Percentiles rank a stretch among this genome's conserved stretches.
Conservation (phyloP, 805 yeast genomes). For the Phaffomyces opuntiae region DNA sequence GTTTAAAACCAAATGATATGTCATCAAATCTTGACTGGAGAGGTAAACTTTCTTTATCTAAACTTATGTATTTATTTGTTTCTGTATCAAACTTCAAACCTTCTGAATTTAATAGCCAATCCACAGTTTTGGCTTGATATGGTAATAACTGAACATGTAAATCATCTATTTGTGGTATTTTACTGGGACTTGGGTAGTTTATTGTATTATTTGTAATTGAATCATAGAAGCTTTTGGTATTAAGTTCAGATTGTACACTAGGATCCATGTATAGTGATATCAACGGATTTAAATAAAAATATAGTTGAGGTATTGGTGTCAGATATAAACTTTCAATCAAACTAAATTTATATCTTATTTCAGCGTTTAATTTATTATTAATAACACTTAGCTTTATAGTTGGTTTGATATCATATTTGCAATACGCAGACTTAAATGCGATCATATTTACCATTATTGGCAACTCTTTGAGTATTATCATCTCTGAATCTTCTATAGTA, state of each 20-base stretch:
- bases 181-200: constrained; percentile 9
- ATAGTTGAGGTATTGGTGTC: not conserved
- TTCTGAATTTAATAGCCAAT: constrained; percentile 52
- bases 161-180: constrained; percentile 30
- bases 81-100: constrained; percentile 30
- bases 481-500: not conserved
- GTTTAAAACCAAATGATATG: constrained; percentile 49
- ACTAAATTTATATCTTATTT: not conserved
- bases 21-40: constrained; percentile 19
- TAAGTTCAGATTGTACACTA: constrained; percentile 1
- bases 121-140: constrained; percentile 48
- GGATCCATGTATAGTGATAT: not conserved
- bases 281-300: not conserved
- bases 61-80: constrained; percentile 6
- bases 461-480: too few relatives aligned
- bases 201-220: constrained; percentile 40
- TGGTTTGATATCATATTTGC: not conserved
- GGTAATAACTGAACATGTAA: constrained; percentile 36
- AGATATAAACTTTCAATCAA: not conserved
- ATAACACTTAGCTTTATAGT: not conserved
- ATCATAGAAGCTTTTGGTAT: constrained; percentile 41
- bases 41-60: too few relatives aligned
- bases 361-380: not conserved
- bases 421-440: not conserved
- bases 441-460: too few relatives aligned